Evolutionary conservation across 2,329 filamentous ascomycete species (phyloP).

Genomic region (Elsinoe australis): DNA sequence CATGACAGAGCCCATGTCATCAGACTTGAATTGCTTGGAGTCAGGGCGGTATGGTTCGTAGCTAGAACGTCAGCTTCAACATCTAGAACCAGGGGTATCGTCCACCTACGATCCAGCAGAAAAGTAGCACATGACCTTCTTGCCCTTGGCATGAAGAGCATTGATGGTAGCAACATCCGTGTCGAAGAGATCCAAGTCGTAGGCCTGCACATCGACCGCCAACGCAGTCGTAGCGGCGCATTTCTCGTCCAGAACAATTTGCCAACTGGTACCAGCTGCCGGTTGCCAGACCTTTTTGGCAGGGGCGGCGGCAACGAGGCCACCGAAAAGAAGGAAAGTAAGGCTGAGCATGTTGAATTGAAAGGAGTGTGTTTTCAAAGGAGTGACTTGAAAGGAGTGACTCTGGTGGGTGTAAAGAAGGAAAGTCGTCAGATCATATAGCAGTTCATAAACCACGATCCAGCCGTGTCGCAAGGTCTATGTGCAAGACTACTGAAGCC

Average conservation of each 20-base stretch:
- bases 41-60: slow-evolving; percentile 59
- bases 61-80: not conserved
- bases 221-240: not conserved
- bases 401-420: too few relatives aligned
- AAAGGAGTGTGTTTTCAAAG: not conserved
- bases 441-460: too few relatives aligned
- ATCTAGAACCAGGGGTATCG: not conserved
- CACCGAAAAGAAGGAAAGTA: not conserved
- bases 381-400: not conserved
- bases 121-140: slow-evolving; percentile 68
- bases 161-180: slow-evolving; percentile 42
- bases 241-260: slow-evolving; percentile 8
- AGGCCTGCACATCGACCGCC: slow-evolving; percentile 46
- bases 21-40: slow-evolving; percentile 44
- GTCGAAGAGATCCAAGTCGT: slow-evolving; percentile 55
- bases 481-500: too few relatives aligned
- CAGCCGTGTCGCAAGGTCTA: too few relatives aligned
- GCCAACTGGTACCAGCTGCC: slow-evolving; percentile 12
- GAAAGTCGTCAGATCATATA: too few relatives aligned
- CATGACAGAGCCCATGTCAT: slow-evolving; percentile 52
- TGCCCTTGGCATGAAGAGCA: slow-evolving; percentile 43
- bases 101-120: slow-evolving; percentile 50
- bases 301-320: slow-evolving; percentile 3
- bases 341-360: not conserved
- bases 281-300: slow-evolving; percentile 3